Evolutionary conservation across 1,139 yeast genomes (phyloP), one percentile per base, ranked within the genome.

Genomic region (Suhomyces bribrorum): DNA sequence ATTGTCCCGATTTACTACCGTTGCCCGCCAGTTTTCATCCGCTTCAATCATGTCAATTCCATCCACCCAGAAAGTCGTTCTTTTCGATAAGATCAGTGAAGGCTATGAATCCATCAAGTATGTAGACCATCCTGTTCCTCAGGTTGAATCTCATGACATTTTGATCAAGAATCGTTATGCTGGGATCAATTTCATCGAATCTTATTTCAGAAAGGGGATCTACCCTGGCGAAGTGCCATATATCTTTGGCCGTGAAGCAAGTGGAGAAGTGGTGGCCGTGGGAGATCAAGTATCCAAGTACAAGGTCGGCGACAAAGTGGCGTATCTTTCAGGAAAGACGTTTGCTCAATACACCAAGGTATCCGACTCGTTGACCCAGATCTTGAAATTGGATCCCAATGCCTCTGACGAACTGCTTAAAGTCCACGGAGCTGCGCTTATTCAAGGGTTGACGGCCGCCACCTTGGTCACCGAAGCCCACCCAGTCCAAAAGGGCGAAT

Each of bases 171-270:
- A 84, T 64, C 69, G 68, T 40, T 88, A 77, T 50, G 73, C 88
- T 5, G 97, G 97, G 15, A 67, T 89, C 52, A 89, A 89, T 53
- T 86, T 79, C 66, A 84, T 88, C 48, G 96, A 89, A 53, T 72
- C 81, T 3, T 89, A 89, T 63, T 86, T 85, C 67, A 76, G 97
- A 54, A 75, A 67, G 37, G 96, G 96, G 3, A 53, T 83, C 5
- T 89, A 88, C 54, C 83, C 86, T 4, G 56, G 70, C 3, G 50
- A 60, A 26, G 59, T 68, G 32, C 97, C 97, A 0, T 70, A 69
- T 41, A 64, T 78, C 27, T 69, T 86, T 29, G 97, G 97, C n/a
- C 72, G 89, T 42, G 96, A 89, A 59, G 96, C 90, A 3, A 68
- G 85, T 26, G 97, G 96, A 24, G 75, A 62, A 13, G 78, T 89